phyloP scores from a whole-genome alignment of 139 green algal genomes.

The Haematococcus sp. region DNA sequence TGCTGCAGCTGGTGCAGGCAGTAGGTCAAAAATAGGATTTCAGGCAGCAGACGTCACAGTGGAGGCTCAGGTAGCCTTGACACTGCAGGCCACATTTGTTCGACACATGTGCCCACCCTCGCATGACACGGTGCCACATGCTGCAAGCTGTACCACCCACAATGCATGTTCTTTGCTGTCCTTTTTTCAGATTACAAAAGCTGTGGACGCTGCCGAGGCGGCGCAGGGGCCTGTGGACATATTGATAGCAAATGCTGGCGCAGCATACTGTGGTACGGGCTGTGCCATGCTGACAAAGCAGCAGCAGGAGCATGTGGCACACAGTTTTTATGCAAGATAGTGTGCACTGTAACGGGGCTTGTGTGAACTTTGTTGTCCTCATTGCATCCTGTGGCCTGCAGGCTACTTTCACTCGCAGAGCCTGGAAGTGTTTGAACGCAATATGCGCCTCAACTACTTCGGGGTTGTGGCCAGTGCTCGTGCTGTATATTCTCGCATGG shows the following conservation, averaged over 20 bases:
- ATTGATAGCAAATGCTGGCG: conserved; percentile 68
- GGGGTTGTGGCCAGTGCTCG: conserved; percentile 62
- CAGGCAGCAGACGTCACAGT: conserved; percentile 27
- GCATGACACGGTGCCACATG: too few species aligned
- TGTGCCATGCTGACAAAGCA: not conserved
- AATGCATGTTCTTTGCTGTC: too few species aligned
- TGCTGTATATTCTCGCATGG: conserved; percentile 65
- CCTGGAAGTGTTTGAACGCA: conserved; percentile 40
- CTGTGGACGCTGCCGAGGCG: conserved; percentile 11
- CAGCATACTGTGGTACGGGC: conserved; percentile 41
- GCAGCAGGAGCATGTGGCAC: not conserved
- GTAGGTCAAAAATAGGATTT: not conserved
- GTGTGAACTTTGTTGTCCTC: not conserved
- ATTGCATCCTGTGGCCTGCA: conserved; percentile 18
- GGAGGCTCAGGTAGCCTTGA: conserved; percentile 16
- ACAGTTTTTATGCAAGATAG: not conserved
- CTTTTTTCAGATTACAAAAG: not conserved
- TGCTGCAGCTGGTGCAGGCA: not conserved
- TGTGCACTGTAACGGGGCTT: not conserved
- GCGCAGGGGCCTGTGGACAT: conserved; percentile 61
- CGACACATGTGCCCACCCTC: too few species aligned
- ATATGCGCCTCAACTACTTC: conserved; percentile 84
- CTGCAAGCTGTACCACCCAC: not conserved
- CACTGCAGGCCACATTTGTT: too few species aligned
- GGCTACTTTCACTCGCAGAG: conserved; percentile 70